A percentile compares a stretch with the other conserved stretches of the same genome.
phyloP scores from a whole-genome alignment of 768 basidiomycete species.

The Paxillus involutus region DNA sequence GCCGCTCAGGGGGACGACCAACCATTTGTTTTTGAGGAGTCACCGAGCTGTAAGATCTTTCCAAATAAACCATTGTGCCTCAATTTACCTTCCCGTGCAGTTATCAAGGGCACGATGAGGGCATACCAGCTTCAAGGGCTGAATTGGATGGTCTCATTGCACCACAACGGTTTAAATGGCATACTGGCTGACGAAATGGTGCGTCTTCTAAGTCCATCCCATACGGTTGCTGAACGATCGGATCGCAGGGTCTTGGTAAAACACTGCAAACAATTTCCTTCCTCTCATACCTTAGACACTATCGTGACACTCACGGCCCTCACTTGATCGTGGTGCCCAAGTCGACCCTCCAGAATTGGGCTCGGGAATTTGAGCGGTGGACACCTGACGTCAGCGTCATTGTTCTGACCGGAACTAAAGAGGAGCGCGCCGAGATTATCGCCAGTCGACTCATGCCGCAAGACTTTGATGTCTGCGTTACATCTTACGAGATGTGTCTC shows the following conservation, averaged over 20 bases:
- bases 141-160: conserved; percentile 96
- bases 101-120: conserved; percentile 88
- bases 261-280: conserved; percentile 98
- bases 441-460: conserved; percentile 75
- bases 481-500: conserved; percentile 95
- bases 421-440: conserved; percentile 85
- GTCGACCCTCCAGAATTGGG: conserved; percentile 97
- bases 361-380: conserved; percentile 90
- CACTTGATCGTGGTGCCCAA: conserved; percentile 99
- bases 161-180: conserved; percentile 95
- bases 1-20: conserved; percentile 83
- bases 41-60: conserved; percentile 71
- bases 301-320: conserved; percentile 72
- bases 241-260: conserved; percentile 86
- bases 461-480: conserved; percentile 93
- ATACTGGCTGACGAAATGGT: conserved; percentile 98
- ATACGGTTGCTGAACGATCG: conserved; percentile 2
- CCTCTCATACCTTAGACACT: conserved; percentile 90
- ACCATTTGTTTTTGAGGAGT: conserved; percentile 92
- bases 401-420: conserved; percentile 82
- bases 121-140: conserved; percentile 94
- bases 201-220: conserved; percentile 6
- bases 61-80: not conserved
- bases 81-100: conserved; percentile 39
- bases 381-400: conserved; percentile 84